Percentiles rank a stretch among this genome's conserved stretches.
Conservation (phyloP, 2,329 filamentous ascomycete genomes). For the Beauveria brongniartii region DNA sequence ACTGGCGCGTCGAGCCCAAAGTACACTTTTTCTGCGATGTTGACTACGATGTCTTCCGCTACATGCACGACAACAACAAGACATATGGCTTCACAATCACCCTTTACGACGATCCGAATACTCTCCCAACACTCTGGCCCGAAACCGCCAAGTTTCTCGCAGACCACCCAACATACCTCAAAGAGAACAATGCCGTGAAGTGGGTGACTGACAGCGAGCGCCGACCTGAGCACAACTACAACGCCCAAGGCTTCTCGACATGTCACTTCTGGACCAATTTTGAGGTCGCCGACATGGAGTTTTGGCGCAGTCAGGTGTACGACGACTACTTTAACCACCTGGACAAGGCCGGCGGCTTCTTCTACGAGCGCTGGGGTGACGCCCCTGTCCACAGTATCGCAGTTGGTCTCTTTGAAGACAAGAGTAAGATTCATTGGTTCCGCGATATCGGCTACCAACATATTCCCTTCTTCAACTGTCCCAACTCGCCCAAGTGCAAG, state of each 20-base stretch:
- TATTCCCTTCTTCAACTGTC: conserved; percentile 97
- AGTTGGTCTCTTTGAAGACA: conserved; percentile 84
- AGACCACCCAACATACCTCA: conserved; percentile 71
- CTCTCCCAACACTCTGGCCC: conserved; percentile 87
- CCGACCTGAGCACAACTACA: conserved; percentile 69
- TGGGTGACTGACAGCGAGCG: conserved; percentile 77
- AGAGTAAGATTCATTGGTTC: conserved; percentile 94
- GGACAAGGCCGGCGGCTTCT: conserved; percentile 78
- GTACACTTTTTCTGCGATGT: conserved; percentile 99
- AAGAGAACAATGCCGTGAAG: conserved; percentile 74
- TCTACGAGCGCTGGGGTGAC: conserved; percentile 66
- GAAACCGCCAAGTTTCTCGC: conserved; percentile 86
- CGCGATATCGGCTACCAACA: conserved; percentile 98
- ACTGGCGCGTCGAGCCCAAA: conserved; percentile 98
- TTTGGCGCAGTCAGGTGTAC: conserved; percentile 85
- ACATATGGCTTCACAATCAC: conserved; percentile 99
- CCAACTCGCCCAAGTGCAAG: conserved; percentile 88
- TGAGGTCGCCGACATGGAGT: conserved; percentile 86
- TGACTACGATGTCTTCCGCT: conserved; percentile 97
- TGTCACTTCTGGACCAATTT: conserved; percentile 99
- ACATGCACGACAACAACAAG: conserved; percentile 97
- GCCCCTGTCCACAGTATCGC: conserved; percentile 94
- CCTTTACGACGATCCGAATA: conserved; percentile 84
- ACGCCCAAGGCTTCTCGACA: conserved; percentile 89
- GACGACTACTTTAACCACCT: conserved; percentile 95